Conservation (phyloP, 768 basidiomycete species). For the Lentinula boryana region DNA sequence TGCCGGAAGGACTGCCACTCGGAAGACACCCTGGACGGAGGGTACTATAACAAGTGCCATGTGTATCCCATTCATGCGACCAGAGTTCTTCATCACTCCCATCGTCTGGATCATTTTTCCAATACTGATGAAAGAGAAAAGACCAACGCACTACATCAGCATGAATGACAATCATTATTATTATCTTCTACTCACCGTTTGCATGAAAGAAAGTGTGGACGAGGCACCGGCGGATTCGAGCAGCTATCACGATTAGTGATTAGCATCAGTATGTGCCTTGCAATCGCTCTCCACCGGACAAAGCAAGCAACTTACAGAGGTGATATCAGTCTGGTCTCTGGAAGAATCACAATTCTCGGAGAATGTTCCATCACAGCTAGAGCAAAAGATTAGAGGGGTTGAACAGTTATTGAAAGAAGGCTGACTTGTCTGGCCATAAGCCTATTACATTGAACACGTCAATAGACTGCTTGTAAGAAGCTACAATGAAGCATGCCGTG, state of each 20-base stretch:
- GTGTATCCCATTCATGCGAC: constrained; percentile 72
- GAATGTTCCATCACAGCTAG: constrained; percentile 52
- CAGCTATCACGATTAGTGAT: constrained; percentile 30
- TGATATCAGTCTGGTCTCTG: constrained; percentile 39
- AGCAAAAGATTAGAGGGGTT: background rate
- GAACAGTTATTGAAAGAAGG: background rate
- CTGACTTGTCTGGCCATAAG: constrained; percentile 62
- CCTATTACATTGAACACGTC: constrained; percentile 26
- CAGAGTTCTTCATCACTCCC: constrained; percentile 61
- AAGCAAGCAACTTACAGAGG: constrained; percentile 21
- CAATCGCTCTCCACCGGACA: background rate
- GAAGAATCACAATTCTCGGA: constrained; percentile 37
- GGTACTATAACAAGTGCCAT: constrained; percentile 62
- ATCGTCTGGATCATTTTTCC: constrained; percentile 45
- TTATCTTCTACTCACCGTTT: constrained; percentile 19
- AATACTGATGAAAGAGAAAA: constrained; percentile 30
- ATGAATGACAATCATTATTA: background rate
- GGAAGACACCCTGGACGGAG: constrained; percentile 55
- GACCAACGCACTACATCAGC: constrained; percentile 21
- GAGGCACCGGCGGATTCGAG: constrained; percentile 51
- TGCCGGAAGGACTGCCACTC: constrained; percentile 48
- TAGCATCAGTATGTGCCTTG: background rate
- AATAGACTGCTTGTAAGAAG: background rate
- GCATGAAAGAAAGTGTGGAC: constrained; percentile 56
- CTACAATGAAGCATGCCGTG: constrained; percentile 41